phyloP scores from a whole-genome alignment of 176 grass and related monocot species.

The Avena atlantica region DNA sequence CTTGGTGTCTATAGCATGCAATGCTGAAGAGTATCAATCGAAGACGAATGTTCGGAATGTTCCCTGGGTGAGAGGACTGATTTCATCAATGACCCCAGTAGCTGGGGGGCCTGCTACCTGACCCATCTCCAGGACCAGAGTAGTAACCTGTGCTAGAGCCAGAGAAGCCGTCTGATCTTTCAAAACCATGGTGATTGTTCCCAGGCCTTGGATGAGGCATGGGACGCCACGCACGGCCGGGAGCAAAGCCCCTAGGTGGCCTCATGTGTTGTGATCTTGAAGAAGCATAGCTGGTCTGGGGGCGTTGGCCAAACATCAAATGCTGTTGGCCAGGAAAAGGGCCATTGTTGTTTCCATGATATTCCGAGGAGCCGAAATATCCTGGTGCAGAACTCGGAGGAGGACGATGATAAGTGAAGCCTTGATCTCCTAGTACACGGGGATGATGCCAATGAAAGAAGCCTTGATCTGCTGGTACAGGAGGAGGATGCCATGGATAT shows the following conservation, averaged over 20 bases:
- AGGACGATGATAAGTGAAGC: background rate
- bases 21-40: background rate
- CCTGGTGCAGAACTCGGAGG: background rate
- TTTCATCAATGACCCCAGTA: background rate
- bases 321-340: background rate
- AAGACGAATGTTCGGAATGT: background rate
- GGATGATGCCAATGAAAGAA: background rate
- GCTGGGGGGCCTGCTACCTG: background rate
- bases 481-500: background rate
- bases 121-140: background rate
- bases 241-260: conserved; percentile 12
- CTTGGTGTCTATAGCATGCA: conserved; percentile 4
- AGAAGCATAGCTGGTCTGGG: background rate
- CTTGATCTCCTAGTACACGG: background rate
- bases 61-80: background rate
- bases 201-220: background rate
- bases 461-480: background rate
- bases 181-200: background rate
- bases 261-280: conserved; percentile 9
- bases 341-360: background rate
- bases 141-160: background rate
- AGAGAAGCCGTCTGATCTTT: background rate
- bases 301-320: background rate
- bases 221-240: background rate
- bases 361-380: background rate